Evolutionary conservation across 495 filamentous ascomycete species (phyloP).

Genomic region (Evansstolkia leycettana): DNA sequence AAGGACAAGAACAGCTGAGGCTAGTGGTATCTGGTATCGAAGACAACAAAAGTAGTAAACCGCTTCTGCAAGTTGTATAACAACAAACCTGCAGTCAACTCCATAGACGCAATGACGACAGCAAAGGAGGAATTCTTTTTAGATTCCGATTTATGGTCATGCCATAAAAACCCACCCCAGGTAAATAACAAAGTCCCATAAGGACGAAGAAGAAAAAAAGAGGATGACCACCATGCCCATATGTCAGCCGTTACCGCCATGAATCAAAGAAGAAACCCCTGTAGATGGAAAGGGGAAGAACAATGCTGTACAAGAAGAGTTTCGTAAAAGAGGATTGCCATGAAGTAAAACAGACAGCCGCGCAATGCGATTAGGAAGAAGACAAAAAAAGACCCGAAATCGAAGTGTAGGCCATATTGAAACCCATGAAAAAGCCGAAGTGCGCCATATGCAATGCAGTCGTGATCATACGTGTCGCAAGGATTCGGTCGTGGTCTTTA

Average conservation of each 20-base stretch:
- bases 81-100: too few species aligned
- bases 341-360: conserved; percentile 18
- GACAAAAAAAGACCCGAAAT: conserved; percentile 16
- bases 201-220: neutral
- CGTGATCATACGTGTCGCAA: conserved; percentile 33
- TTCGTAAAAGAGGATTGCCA: conserved; percentile 5
- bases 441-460: conserved; percentile 39
- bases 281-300: conserved; percentile 6
- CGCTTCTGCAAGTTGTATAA: too few species aligned
- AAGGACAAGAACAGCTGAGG: too few species aligned
- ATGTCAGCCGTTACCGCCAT: too few species aligned
- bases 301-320: conserved; percentile 31
- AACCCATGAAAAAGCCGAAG: conserved; percentile 21
- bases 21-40: too few species aligned
- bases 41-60: too few species aligned
- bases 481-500: conserved; percentile 15
- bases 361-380: conserved; percentile 15
- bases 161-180: neutral
- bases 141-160: neutral
- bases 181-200: conserved; percentile 1
- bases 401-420: conserved; percentile 18
- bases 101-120: too few species aligned
- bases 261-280: too few species aligned
- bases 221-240: neutral
- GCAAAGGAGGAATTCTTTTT: neutral